phyloP scores from a whole-genome alignment of 306 rosid genomes.

The Corylus heterophylla region DNA sequence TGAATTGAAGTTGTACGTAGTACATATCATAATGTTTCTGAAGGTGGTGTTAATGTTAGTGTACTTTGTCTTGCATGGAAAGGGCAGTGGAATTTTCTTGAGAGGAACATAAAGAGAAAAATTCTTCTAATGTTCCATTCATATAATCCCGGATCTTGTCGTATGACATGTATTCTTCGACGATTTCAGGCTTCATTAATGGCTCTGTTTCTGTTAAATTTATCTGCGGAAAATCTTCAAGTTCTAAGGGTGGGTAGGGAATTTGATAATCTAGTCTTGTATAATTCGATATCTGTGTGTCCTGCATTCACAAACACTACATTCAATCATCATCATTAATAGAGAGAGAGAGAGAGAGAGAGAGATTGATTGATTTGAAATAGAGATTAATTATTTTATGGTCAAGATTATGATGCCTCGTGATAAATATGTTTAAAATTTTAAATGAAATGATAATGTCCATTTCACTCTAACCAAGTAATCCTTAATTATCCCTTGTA shows the following conservation, averaged over 20 bases:
- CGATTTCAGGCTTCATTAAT: conserved; percentile 48
- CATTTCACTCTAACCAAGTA: too few relatives aligned
- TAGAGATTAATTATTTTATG: too few relatives aligned
- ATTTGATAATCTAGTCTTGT: conserved; percentile 49
- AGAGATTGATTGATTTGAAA: too few relatives aligned
- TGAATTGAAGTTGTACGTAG: conserved; percentile 39
- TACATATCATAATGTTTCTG: conserved; percentile 16
- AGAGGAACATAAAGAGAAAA: conserved; percentile 70
- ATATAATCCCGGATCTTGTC: conserved; percentile 52
- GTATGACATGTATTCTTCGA: conserved; percentile 51
- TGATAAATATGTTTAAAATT: too few relatives aligned
- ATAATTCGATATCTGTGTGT: conserved; percentile 40
- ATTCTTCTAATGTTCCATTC: conserved; percentile 85
- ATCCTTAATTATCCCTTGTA: too few relatives aligned
- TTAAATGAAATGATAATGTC: too few relatives aligned
- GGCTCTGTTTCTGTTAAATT: conserved; percentile 52
- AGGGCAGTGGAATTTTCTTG: conserved; percentile 46
- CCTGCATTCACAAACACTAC: conserved; percentile 44
- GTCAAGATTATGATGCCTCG: too few relatives aligned
- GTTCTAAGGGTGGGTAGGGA: conserved; percentile 67
- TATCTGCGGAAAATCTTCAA: conserved; percentile 76
- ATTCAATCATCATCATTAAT: too few relatives aligned
- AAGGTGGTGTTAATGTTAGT: conserved; percentile 26
- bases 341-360: too few relatives aligned
- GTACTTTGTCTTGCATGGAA: conserved; percentile 51